phyloP scores from a whole-genome alignment of 768 basidiomycete species.

The Suillus sp. region DNA sequence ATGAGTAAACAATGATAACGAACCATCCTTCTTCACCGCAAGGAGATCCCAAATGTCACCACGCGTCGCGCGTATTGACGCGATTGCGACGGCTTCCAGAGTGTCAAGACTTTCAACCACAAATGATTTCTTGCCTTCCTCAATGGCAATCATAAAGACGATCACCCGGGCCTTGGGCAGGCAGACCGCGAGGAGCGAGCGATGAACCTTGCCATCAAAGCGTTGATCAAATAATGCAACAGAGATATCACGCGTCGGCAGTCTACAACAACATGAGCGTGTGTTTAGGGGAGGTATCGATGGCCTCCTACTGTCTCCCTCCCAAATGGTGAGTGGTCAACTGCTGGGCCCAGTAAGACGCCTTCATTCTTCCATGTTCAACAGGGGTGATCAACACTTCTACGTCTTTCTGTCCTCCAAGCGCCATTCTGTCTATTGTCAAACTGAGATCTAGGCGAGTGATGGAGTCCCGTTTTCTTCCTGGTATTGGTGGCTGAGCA shows the following conservation, averaged over 20 bases:
- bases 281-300: slow-evolving; percentile 1
- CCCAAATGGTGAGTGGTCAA: slow-evolving; percentile 52
- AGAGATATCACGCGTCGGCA: slow-evolving; percentile 38
- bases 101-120: slow-evolving; percentile 41
- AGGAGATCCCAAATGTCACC: slow-evolving; percentile 68
- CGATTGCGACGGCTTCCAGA: slow-evolving; percentile 51
- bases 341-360: slow-evolving; percentile 73
- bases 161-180: slow-evolving; percentile 49
- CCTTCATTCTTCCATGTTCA: slow-evolving; percentile 68
- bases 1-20: slow-evolving; percentile 62
- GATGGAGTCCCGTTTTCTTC: slow-evolving; percentile 42
- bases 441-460: slow-evolving; percentile 58
- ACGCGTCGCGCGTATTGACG: slow-evolving; percentile 65
- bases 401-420: slow-evolving; percentile 50
- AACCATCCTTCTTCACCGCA: slow-evolving; percentile 57
- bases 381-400: slow-evolving; percentile 43
- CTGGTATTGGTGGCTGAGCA: slow-evolving; percentile 54
- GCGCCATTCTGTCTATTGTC: slow-evolving; percentile 69
- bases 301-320: slow-evolving; percentile 49
- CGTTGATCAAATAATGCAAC: slow-evolving; percentile 67
- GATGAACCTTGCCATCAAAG: slow-evolving; percentile 54
- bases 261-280: slow-evolving; percentile 13
- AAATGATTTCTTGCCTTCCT: slow-evolving; percentile 42
- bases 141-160: slow-evolving; percentile 50
- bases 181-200: slow-evolving; percentile 58